Evolutionary conservation across 306 rosid genomes (phyloP).

Genomic region (Cucurbita maxima): DNA sequence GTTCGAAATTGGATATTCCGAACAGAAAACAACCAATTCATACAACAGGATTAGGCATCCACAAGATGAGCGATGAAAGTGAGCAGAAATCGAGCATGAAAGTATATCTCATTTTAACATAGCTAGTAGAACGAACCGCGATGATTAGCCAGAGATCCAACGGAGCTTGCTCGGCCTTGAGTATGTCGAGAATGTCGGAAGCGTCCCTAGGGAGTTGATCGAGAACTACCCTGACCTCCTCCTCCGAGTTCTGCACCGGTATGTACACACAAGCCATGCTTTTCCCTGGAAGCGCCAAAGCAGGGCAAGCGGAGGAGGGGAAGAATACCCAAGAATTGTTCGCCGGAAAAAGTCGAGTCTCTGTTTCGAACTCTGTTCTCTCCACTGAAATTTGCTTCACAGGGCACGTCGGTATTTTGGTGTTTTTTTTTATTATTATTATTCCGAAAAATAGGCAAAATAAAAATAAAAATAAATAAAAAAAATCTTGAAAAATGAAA

Average conservation of each 20-base stretch:
- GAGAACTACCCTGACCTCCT: constrained; percentile 90
- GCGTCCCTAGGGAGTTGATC: constrained; percentile 95
- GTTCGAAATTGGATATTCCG: not conserved
- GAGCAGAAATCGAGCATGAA: not conserved
- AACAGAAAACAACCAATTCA: not conserved
- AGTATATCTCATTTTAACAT: not conserved
- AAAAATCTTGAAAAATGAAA: too few species aligned
- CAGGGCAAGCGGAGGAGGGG: not conserved
- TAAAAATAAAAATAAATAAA: too few species aligned
- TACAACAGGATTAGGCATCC: not conserved
- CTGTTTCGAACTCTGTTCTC: not conserved
- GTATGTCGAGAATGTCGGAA: constrained; percentile 86
- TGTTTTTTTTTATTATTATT: too few species aligned
- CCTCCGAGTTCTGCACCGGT: constrained; percentile 98
- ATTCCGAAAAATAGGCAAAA: too few species aligned
- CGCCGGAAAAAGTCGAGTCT: constrained; percentile 24
- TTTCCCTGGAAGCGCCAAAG: not conserved
- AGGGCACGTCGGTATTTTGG: too few species aligned
- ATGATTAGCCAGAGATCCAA: constrained; percentile 98
- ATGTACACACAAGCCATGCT: constrained; percentile 80
- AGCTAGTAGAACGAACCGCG: constrained; percentile 39
- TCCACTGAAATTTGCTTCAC: too few species aligned
- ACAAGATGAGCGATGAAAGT: not conserved
- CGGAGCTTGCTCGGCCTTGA: constrained; percentile 97
- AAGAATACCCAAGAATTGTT: not conserved